These are phyloP conservation scores for Litchi chinensis DNA, from an alignment of 345 rosid genomes.

Conservation along the genomic window DNA sequence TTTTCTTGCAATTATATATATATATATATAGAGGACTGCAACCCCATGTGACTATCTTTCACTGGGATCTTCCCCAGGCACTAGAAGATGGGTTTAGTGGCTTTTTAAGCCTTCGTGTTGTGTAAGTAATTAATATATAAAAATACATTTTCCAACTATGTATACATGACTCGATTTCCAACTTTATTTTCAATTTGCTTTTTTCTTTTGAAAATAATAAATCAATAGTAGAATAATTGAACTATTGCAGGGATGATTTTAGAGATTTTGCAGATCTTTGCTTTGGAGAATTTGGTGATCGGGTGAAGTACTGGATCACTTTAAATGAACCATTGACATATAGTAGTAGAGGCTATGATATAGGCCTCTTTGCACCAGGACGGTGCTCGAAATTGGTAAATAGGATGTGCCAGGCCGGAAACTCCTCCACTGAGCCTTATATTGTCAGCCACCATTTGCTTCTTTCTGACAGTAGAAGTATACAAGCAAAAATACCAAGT, in stretches of 20 bases:
- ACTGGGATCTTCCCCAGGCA: constrained; percentile 6
- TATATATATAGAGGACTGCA: constrained; percentile 35
- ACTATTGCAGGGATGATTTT: constrained; percentile 17
- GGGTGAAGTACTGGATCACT: too few species aligned
- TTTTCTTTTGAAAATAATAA: neutral
- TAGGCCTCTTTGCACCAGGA: constrained; percentile 17
- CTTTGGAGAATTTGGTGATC: too few species aligned
- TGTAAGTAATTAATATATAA: constrained; percentile 32
- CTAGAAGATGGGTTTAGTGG: constrained; percentile 57
- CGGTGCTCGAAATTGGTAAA: constrained; percentile 23
- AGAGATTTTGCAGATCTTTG: too few species aligned
- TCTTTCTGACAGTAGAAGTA: constrained; percentile 31
- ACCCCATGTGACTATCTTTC: constrained; percentile 49
- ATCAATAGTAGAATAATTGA: neutral
- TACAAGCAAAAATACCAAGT: constrained; percentile 37
- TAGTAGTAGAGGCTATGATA: constrained; percentile 3
- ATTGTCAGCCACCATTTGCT: constrained; percentile 1
- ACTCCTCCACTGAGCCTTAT: constrained; percentile 40
- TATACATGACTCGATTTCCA: too few species aligned
- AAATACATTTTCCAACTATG: too few species aligned
- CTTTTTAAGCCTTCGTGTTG: constrained; percentile 43
- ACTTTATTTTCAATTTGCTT: neutral
- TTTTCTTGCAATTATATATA: too few species aligned
- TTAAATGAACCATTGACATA: constrained; percentile 19
- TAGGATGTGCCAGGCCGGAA: constrained; percentile 19